Percentiles rank a stretch among this genome's conserved stretches.
Conservation (phyloP, 78 protist species). For the Dictyostelium purpureum region DNA sequence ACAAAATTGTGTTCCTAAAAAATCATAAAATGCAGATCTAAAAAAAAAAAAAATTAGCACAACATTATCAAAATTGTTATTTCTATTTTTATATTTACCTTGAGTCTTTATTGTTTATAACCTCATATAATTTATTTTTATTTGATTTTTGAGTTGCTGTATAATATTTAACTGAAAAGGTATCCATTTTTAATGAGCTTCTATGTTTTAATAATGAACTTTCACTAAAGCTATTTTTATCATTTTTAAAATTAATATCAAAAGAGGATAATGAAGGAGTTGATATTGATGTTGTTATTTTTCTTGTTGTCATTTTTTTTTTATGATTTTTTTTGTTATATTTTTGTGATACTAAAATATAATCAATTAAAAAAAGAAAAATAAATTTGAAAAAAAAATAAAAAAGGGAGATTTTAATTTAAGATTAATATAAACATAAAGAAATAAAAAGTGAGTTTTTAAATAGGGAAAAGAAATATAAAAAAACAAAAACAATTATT, state of each 20-base stretch:
- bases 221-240: constrained; percentile 3
- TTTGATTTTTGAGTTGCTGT: constrained; percentile 17
- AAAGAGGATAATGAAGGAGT: background rate
- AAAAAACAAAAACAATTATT: background rate
- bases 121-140: constrained; percentile 23
- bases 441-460: background rate
- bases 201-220: background rate
- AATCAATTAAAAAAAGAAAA: background rate
- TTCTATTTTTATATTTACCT: constrained; percentile 14
- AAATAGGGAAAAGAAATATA: background rate
- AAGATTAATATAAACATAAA: background rate
- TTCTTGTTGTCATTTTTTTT: background rate
- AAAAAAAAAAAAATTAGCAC: background rate
- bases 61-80: background rate
- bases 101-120: constrained; percentile 35
- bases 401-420: background rate
- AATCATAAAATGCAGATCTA: constrained; percentile 51
- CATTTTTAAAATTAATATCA: background rate
- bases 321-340: background rate
- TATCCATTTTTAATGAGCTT: constrained; percentile 16
- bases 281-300: background rate
- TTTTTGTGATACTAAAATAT: background rate
- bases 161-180: background rate
- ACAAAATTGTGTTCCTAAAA: constrained; percentile 50
- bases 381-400: background rate